Conservation (phyloP, 345 rosid species). For the Sonneratia alba region DNA sequence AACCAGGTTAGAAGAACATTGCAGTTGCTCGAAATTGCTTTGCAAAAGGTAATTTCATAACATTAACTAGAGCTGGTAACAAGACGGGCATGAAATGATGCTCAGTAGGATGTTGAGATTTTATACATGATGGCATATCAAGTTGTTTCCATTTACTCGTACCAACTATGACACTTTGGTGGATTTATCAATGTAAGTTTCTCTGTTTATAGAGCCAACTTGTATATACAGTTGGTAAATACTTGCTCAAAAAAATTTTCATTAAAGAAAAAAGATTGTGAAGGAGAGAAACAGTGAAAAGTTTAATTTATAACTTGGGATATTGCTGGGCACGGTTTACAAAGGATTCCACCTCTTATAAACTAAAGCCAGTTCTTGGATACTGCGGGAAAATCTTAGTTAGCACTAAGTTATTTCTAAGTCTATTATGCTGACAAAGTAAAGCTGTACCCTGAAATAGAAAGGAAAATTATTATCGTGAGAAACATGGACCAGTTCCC, state of each 20-base stretch:
- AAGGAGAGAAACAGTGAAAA: background rate
- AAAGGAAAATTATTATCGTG: background rate
- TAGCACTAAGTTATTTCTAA: background rate
- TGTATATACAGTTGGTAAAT: background rate
- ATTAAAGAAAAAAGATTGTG: background rate
- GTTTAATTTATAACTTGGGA: background rate
- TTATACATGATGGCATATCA: background rate
- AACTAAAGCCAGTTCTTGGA: background rate
- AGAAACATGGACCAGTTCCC: background rate
- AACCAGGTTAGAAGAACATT: slow-evolving; percentile 9
- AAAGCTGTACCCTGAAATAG: background rate
- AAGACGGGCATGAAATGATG: background rate
- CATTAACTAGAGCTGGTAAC: background rate
- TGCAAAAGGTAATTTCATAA: background rate
- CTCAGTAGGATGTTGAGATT: background rate
- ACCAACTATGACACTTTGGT: background rate
- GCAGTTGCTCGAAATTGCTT: background rate
- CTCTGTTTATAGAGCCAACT: background rate
- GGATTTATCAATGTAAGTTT: background rate
- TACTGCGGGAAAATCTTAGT: background rate
- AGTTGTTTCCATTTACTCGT: background rate
- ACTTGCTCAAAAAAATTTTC: background rate
- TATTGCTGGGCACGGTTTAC: background rate
- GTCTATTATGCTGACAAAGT: background rate
- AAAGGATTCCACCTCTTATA: background rate